These are phyloP conservation scores for Rhynchosporium secalis DNA, from an alignment of 2,329 filamentous ascomycete species.

Conservation along the genomic window DNA sequence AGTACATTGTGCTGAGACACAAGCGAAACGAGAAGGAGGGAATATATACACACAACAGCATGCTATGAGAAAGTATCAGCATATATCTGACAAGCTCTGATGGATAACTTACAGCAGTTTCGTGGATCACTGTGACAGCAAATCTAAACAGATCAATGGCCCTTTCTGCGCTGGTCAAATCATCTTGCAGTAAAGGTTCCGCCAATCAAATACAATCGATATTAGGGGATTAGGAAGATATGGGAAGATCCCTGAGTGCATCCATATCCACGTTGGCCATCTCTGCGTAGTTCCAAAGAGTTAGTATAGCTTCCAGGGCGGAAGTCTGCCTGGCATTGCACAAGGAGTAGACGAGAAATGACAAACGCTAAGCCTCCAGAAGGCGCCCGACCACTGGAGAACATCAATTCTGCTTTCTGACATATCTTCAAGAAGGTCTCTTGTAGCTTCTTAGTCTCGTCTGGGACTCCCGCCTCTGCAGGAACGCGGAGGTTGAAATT, in stretches of 20 bases:
- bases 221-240: background rate
- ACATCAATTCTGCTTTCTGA: background rate
- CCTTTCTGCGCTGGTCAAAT: background rate
- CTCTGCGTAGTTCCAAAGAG: background rate
- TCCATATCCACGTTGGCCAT: background rate
- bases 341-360: background rate
- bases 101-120: background rate
- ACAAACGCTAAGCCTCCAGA: background rate
- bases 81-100: background rate
- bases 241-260: background rate
- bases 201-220: constrained; percentile 3
- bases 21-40: background rate
- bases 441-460: background rate
- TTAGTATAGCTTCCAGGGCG: background rate
- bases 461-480: background rate
- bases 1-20: no score
- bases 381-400: background rate
- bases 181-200: constrained; percentile 10
- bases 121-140: background rate
- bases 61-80: background rate
- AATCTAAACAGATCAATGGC: constrained; percentile 4
- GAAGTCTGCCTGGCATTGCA: background rate
- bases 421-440: background rate
- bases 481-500: background rate
- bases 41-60: background rate